Evolutionary conservation across 1,139 yeast genomes (phyloP), one percentile per base, ranked within the genome.

Genomic region (Meyerozyma carpophila): DNA sequence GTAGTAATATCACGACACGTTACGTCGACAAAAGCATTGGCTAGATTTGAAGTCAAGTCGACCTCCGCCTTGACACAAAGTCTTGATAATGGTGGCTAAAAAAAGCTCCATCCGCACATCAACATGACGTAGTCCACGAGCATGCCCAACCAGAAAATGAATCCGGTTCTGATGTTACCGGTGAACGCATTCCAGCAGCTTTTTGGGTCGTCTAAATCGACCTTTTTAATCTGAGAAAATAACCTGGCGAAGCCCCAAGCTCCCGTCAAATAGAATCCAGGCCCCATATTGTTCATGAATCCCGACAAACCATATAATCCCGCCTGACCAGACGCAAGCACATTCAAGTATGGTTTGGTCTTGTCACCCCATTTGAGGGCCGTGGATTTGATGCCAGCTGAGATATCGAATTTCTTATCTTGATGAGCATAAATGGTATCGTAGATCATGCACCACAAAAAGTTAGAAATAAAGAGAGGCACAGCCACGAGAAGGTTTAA

Each of bases 341-440:
- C 81, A 41, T 77, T 72, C 54, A 88, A 68, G 41, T 90, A 79
- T 4, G 82, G 77, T 57, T 84, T 89, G 1, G 96, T 79, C 29
- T 78, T 75, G 18, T 77, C 78, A 3, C 94, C 95, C 98, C 98
- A 93, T 5, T 84, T 89, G 54, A 93, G 75, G 4, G 98, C 98
- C 1, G 98, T 89, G 2, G 96, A 88, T 62, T 91, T 90, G 52
- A 94, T 85, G 7, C 98, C 98, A 0, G 96, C 98, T 44, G 76
- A 70, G 43, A 85, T 67, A 62, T 94, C 99, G 57, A 84, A 94
- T 47, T 65, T 68, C 66, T 94, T 94, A 63, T 94, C 98, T 67
- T 94, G 99, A 62, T 94, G 99, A 1, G 98, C 98, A 62, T 94
- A 94, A 37, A 94, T 81, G 3, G 98, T 88, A 62, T 94, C 99